Conservation (phyloP, 1,139 yeast species). For the Waltiozyma sp. region DNA sequence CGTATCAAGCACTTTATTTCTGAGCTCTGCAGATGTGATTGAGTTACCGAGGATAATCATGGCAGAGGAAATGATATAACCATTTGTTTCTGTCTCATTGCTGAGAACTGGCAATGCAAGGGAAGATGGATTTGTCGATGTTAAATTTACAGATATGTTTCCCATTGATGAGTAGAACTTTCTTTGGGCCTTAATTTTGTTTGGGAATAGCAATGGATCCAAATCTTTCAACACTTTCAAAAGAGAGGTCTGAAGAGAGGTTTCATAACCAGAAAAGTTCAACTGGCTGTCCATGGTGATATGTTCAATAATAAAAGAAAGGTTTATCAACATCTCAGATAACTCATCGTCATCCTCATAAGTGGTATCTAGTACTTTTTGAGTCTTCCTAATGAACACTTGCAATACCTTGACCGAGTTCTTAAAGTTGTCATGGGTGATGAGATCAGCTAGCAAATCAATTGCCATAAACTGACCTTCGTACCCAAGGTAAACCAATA, state of each 20-base stretch:
- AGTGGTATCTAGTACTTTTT: not conserved
- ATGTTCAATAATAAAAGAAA: conserved; percentile 10
- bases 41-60: conserved; percentile 19
- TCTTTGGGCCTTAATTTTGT: conserved; percentile 13
- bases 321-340: conserved; percentile 10
- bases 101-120: not conserved
- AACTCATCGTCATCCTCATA: conserved; percentile 16
- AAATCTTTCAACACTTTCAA: conserved; percentile 4
- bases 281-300: conserved; percentile 10
- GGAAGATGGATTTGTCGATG: conserved; percentile 7
- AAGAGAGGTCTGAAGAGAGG: conserved; percentile 5
- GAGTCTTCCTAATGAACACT: conserved; percentile 5
- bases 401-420: conserved; percentile 5
- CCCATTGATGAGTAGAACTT: conserved; percentile 15
- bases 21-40: conserved; percentile 11
- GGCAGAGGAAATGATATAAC: conserved; percentile 15
- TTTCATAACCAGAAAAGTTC: conserved; percentile 7
- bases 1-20: conserved; percentile 9
- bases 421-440: conserved; percentile 3
- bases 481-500: conserved; percentile 8
- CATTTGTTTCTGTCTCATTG: conserved; percentile 8
- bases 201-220: conserved; percentile 9
- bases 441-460: conserved; percentile 12
- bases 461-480: conserved; percentile 8
- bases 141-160: conserved; percentile 15